Percentiles rank a stretch among this genome's conserved stretches.
phyloP scores from a whole-genome alignment of 1,284 basidiomycete species.

The Ustilago crameri region DNA sequence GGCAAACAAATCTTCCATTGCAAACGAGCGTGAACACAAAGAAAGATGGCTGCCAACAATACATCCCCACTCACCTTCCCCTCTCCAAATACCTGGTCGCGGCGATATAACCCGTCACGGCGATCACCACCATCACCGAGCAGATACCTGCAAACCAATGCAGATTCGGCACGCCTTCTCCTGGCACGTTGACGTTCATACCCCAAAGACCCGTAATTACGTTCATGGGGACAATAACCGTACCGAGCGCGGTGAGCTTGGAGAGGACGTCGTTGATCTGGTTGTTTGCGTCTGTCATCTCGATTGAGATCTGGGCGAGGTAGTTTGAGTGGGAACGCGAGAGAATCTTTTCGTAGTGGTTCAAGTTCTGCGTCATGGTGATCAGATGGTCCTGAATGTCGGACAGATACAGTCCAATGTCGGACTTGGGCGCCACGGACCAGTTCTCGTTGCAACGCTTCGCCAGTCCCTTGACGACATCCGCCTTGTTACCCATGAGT shows the following conservation, averaged over 20 bases:
- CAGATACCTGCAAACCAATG: slow-evolving; percentile 66
- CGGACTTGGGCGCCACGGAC: slow-evolving; percentile 95
- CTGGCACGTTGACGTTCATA: slow-evolving; percentile 68
- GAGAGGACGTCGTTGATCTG: slow-evolving; percentile 97
- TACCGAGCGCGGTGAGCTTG: slow-evolving; percentile 98
- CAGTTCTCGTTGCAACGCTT: slow-evolving; percentile 98
- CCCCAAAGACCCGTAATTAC: slow-evolving; percentile 68
- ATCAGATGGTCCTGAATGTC: slow-evolving; percentile 93
- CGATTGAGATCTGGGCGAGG: slow-evolving; percentile 66
- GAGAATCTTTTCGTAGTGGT: slow-evolving; percentile 79
- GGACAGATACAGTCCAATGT: slow-evolving; percentile 94
- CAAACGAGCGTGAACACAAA: too few species aligned
- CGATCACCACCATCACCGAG: slow-evolving; percentile 63
- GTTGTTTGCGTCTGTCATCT: slow-evolving; percentile 93
- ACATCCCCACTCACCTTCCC: slow-evolving; percentile 13
- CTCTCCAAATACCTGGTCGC: slow-evolving; percentile 64
- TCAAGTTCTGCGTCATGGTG: slow-evolving; percentile 95
- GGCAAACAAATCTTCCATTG: neutral
- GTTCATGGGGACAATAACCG: slow-evolving; percentile 81
- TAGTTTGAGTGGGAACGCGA: slow-evolving; percentile 98
- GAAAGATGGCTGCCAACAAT: neutral
- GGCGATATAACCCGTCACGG: slow-evolving; percentile 63
- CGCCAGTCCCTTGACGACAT: slow-evolving; percentile 97
- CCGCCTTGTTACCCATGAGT: slow-evolving; percentile 99
- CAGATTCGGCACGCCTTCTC: slow-evolving; percentile 59